Conservation (phyloP, 2,329 filamentous ascomycete species). For the Colletotrichum limetticola region DNA sequence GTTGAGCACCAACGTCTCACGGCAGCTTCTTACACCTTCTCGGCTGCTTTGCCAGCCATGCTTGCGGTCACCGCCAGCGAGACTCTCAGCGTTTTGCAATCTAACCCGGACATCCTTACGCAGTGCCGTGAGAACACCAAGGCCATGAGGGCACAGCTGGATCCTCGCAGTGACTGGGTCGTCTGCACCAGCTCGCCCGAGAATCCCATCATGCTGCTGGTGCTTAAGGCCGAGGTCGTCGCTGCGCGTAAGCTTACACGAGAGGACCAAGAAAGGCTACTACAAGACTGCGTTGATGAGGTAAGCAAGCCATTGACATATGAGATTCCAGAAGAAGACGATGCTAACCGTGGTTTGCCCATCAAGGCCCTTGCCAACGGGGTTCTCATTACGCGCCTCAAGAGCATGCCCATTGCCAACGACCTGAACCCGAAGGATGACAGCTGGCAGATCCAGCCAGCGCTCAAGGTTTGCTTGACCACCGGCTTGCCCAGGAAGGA, state of each 20-base stretch:
- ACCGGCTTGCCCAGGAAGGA: conserved; percentile 92
- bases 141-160: conserved; percentile 85
- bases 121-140: conserved; percentile 88
- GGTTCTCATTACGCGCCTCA: conserved; percentile 88
- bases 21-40: conserved; percentile 93
- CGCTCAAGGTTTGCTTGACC: conserved; percentile 91
- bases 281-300: conserved; percentile 97
- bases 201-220: conserved; percentile 87
- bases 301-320: conserved; percentile 66
- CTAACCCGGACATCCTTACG: conserved; percentile 82
- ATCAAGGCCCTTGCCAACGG: conserved; percentile 82
- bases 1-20: conserved; percentile 97
- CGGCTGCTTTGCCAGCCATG: conserved; percentile 92
- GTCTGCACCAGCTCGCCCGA: conserved; percentile 82
- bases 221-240: conserved; percentile 85
- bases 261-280: conserved; percentile 83
- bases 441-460: conserved; percentile 77
- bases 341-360: conserved; percentile 10
- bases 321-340: not conserved
- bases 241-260: conserved; percentile 73
- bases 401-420: conserved; percentile 75
- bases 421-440: conserved; percentile 75
- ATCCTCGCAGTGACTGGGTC: conserved; percentile 95
- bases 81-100: conserved; percentile 86
- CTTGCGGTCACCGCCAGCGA: conserved; percentile 96